Evolutionary conservation across 1,284 basidiomycete genomes (phyloP), one percentile per base, ranked within the genome.

Genomic region (Sphagnurus paluster): DNA sequence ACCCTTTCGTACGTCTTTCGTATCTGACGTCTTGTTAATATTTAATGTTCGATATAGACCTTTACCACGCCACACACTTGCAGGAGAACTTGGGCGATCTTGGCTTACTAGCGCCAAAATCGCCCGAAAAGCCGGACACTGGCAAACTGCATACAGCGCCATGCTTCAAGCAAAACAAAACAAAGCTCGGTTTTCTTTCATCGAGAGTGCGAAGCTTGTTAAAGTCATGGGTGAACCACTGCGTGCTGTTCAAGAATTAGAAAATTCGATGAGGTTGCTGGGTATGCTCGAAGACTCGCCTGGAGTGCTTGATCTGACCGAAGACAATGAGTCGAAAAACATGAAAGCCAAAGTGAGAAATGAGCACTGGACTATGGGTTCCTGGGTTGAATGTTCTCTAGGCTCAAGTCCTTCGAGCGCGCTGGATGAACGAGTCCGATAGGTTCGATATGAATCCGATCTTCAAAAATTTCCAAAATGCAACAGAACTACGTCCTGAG

Each of bases 121-220:
- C 49, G 96, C 97, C 10, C 78, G 97, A 40, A 98, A 97, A 62
- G 91, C 94, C 0, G 90, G 91, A 0, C 96, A 99, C 65, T 87
- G 84, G 72, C 97, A 99, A 70, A 98, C 96, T 0, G 94, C 97
- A 2, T 99, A 99, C 63, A 98, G 91, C 59, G 95, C 97, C 1
- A 84, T 93, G 44, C 76, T 99, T 0, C 97, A 99, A 67, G 93
- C 94, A 0, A 80, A 84, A 46, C 87, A 93, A 60, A 80, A 76
- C 53, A 76, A 84, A 25, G 80, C 86, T 0, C 79, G 81, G 0
- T 93, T 90, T 59, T 84, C 89, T 3, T 98, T 97, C 68, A 79
- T 98, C 34, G 93, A 99, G 64, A 90, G 87, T 56, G 91, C 93
- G 1, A 98, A 95, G 64, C 79, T 99, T 2, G 71, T 91, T 37